Base-by-base conservation (phyloP, 2,329 filamentous ascomycete genomes). In the Aureobasidium sp. region DNA sequence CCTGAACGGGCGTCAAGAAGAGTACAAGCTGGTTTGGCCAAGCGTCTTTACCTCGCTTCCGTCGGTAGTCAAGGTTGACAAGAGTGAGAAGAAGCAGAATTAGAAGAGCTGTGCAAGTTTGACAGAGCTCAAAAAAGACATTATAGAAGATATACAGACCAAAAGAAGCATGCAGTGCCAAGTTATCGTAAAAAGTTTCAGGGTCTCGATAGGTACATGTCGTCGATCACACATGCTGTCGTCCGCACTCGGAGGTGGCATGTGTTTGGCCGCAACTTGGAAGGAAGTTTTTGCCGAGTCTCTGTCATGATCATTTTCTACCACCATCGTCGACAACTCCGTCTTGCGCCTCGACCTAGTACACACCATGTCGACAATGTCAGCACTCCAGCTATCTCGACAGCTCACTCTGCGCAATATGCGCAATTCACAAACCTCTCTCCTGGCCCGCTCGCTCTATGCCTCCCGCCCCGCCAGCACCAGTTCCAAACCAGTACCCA, bases 11-110 rank as follows among this genome's bases (percentile, higher is more conserved):
- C 81, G 81, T 50, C 88, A 90, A 69, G 83, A 88, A 46, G 84
- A 91, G 70, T 94, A 86, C 70, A 79, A 82, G 68, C 76, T 94
- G 62, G 69, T 82, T 57, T 95, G 90, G 90, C 83, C 86, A 1
- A 83, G 81, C 27, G 66, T 84, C 15, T 79, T 84, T 67, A 81
- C 78, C 7, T 83, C 73, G 12, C 68, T 85, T 64, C 84, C 84
- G 5, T 76, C 80, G 56, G 75, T 87, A 17, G 73, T 83, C 15
- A 72, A 67, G 60, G 66, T 65, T 51, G 57, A 61, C n/a, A 62
- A 56, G 7, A 48, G 63, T 10, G 53, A 68, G 7, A 77, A 75
- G 70, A 76, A 77, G 66, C 44, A 62, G 37, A 27, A 42, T 2
- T 62, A 56, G 51, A 20, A 55, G 46, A n/a, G 41, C 26, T 39